phyloP scores from a whole-genome alignment of 73 alveolate genomes.

The Paramecium octaurelia region DNA sequence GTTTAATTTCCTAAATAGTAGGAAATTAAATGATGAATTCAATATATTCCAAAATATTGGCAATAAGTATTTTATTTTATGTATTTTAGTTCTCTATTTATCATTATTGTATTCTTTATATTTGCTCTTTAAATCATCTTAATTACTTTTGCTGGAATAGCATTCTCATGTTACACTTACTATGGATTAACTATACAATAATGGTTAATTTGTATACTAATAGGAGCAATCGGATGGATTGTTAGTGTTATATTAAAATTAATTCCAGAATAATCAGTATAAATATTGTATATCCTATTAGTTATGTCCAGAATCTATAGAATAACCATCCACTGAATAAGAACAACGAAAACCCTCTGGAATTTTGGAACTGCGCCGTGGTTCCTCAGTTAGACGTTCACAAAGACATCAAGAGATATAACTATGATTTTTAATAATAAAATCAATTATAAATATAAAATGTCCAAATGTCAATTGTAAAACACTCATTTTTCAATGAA shows the following conservation, averaged over 20 bases:
- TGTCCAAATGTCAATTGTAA: neutral
- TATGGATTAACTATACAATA: neutral
- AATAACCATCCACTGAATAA: neutral
- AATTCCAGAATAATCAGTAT: neutral
- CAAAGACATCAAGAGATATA: neutral
- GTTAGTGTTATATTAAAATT: neutral
- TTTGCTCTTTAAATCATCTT: neutral
- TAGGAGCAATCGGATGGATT: neutral
- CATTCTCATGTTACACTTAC: neutral
- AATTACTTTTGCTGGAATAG: neutral
- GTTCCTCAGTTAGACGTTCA: conserved; percentile 19
- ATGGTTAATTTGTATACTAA: neutral
- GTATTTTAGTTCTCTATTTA: neutral
- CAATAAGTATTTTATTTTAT: neutral
- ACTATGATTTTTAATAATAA: neutral
- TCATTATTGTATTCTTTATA: neutral
- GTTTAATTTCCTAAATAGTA: conserved; percentile 82
- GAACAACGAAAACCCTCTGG: neutral
- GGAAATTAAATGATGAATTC: conserved; percentile 86
- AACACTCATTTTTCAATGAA: neutral
- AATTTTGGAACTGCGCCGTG: conserved; percentile 13
- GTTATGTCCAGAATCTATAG: neutral
- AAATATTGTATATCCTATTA: neutral
- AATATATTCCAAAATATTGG: conserved; percentile 52
- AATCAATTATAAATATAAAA: neutral